Base-by-base conservation (phyloP, 257 asterid genomes). In the Przewalskia tangutica region DNA sequence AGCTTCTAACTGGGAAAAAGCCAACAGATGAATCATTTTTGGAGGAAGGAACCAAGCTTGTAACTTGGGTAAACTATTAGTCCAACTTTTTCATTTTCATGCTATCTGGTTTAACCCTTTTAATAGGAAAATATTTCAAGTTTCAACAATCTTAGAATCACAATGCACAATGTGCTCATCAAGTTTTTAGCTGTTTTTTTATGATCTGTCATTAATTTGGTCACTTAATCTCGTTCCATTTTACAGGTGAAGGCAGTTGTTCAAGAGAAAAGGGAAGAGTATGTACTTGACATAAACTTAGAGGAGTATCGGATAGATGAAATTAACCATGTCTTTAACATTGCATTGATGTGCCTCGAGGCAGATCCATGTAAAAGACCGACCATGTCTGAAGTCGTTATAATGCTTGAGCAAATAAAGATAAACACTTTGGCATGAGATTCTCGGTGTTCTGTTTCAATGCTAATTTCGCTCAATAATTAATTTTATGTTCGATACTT, bases 41-140 rank as follows among this genome's bases (percentile, higher is more conserved):
- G 7, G 98, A 95, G 90, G 98, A 91, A 85, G 98, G 98, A 70
- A 92, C 98, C 51, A 95, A 78, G 89, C 97, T 95, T 81, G 98
- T 93, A 56, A 92, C 95, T 64, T 95, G 98, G 98, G 98, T 95
- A 92, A 84, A 54, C 46, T 16, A 68, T 82, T 73, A 50, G 63
- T 80, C 54, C 8, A 8, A 32, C 14, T 20, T 65, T 81, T 14
- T 9, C 20, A 8, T 71, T 70, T 46, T 20, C 58, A 71, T 46
- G 59, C 59, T 46, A 46, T 11, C 20, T 60, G 64, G 64, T 7
- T 58, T 58, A 2, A 58, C 64, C 1, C 59, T 53, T 53, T 17
- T 58, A 58, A n/a, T n/a, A 58, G 32, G 64, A 8, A 10, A 50
- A 59, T 18, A 8, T 27, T 27, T 23, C 68, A 62, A 60, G 38